Evolutionary conservation across 2,329 filamentous ascomycete genomes (phyloP), one percentile per base, ranked within the genome.

Genomic region (Alternaria brassicae): DNA sequence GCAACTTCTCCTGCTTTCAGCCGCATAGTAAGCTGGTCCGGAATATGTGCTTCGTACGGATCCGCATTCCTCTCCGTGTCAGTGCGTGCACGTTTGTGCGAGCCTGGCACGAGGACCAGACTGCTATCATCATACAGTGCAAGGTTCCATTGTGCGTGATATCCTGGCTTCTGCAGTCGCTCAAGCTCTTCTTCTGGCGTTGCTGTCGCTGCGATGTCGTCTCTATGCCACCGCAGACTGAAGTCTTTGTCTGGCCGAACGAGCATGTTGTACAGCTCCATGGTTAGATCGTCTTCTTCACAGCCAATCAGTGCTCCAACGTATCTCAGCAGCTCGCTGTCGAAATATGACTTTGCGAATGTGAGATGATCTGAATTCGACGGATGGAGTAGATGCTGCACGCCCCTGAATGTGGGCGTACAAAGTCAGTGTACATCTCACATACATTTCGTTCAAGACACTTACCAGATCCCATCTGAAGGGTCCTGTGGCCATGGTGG

Each of bases 211-310:
- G 88, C 82, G 45, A 96, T 89, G 72, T 96, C 92, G 72, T 97
- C 93, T 30, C 93, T 83, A 75, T 97, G 93, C 93, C 93, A 96
- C 48, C 89, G 81, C 49, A 97, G 83, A 70, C 86, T 87, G 70
- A 94, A 96, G 65, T 89, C 86, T 3, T 73, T 67, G 37, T 88
- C 87, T 0, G 92, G 92, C 5, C 90, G 82, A 13, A 96, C 88
- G 7, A 96, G 87, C 78, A 96, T 84, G 74, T 97, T 97, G 79
- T 92, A 93, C 17, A 97, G 81, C 78, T 96, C 93, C 88, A 96
- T 91, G 37, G 94, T 89, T 21, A 97, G 81, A 1, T 88, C 82
- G 32, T 88, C 85, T 17, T 76, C 65, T 13, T 65, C 52, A 65
- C 77, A 78, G 15, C 80, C 82, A 37, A 96, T 81, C 2, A 96